Base-by-base conservation (phyloP, 2,329 filamentous ascomycete species). In the Sclerotiophoma versabilis region DNA sequence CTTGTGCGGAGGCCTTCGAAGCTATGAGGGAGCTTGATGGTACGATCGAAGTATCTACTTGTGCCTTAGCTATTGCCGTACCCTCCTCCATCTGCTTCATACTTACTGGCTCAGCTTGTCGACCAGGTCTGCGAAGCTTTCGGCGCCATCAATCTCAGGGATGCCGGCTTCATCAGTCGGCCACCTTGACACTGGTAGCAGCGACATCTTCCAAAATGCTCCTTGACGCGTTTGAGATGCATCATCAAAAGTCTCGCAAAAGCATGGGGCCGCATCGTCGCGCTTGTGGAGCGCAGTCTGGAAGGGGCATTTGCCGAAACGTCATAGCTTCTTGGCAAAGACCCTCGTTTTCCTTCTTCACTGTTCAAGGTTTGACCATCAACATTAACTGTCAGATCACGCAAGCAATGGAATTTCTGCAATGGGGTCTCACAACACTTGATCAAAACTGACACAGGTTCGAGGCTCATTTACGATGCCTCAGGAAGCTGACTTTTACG, bases 1-100 rank as follows among this genome's bases (percentile, higher is more conserved):
- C 85, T 88, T 5, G 86, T 88, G 41, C 88, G 81, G 8, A 92
- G 79, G 72, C 91, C 88, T 68, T 92, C 89, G 75, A 91, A 92
- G 12, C 84, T 88, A 68, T 84, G 84, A 14, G 89, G 87, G 38
- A 87, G 76, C 45, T 82, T 80, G 49, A 92, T 81, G 19, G 83
- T 83, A 53, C 87, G 83, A 53, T 82, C 78, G 54, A 76, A 72
- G 53, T 70, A 75, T 52, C 74, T 75, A 45, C 19, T n/a, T n/a
- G 12, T 34, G 5, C n/a, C 43, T 71, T 48, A 72, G 63, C 37
- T 49, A 14, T 34, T 27, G 54, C 36, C 22, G 20, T 46, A n/a
- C 33, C 41, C 36, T 41, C 14, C 33, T 29, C 41, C 42, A 33
- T 36, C 38, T 42, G 36, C 29, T 20, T 29, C 33, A 15, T 38